Evolutionary conservation across 768 basidiomycete genomes (phyloP).

Genomic region (Russula lepida): DNA sequence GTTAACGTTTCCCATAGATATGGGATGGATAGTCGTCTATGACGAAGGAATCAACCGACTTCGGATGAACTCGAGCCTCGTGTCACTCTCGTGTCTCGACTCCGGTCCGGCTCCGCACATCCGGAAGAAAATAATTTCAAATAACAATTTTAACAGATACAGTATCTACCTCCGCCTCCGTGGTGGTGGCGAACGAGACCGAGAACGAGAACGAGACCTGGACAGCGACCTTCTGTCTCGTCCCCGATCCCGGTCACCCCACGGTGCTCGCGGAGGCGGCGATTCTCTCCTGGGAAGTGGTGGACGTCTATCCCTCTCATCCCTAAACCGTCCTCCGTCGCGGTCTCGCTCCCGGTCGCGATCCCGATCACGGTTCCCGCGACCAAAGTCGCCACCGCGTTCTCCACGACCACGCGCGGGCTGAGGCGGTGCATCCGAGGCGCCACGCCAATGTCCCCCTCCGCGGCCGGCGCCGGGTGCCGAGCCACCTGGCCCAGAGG

Average conservation of each 20-base stretch:
- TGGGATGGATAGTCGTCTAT: neutral
- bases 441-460: conserved; percentile 67
- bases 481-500: conserved; percentile 27
- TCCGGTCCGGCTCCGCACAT: conserved; percentile 5
- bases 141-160: neutral
- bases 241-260: conserved; percentile 34
- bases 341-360: conserved; percentile 23
- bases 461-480: conserved; percentile 42
- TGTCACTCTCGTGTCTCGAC: neutral
- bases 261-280: conserved; percentile 30
- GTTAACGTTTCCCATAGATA: conserved; percentile 12
- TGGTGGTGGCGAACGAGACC: conserved; percentile 37
- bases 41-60: neutral
- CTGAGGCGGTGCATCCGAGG: conserved; percentile 40
- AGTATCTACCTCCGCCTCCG: conserved; percentile 21
- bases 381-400: conserved; percentile 35
- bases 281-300: conserved; percentile 36
- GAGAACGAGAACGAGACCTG: conserved; percentile 29
- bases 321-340: conserved; percentile 34
- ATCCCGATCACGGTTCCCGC: conserved; percentile 22
- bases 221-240: conserved; percentile 31
- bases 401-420: conserved; percentile 36
- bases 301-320: conserved; percentile 41
- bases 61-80: neutral
- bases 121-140: conserved; percentile 1